These are phyloP conservation scores for Solanum piurae DNA, from an alignment of 257 asterid genomes.

Conservation along the genomic window DNA sequence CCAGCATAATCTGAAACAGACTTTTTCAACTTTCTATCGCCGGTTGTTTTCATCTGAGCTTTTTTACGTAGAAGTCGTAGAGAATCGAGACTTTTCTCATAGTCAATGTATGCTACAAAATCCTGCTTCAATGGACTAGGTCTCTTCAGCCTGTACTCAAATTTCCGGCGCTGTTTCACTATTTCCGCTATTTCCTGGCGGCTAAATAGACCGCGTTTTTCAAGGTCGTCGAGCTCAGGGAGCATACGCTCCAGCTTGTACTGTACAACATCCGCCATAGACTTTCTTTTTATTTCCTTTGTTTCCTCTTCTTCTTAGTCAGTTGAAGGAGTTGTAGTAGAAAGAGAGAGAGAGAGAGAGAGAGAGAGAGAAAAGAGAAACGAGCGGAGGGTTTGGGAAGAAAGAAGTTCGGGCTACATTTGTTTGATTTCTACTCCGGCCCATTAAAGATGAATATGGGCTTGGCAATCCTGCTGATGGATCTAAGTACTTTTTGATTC, in stretches of 20 bases:
- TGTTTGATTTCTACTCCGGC: neutral
- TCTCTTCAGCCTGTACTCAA: slow-evolving; percentile 89
- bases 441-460: neutral
- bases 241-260: slow-evolving; percentile 91
- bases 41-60: slow-evolving; percentile 18
- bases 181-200: slow-evolving; percentile 76
- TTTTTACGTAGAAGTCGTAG: slow-evolving; percentile 67
- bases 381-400: neutral
- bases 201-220: slow-evolving; percentile 63
- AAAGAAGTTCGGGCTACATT: neutral
- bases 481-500: neutral
- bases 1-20: slow-evolving; percentile 67
- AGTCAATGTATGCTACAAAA: slow-evolving; percentile 58
- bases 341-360: neutral
- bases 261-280: slow-evolving; percentile 92
- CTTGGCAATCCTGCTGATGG: neutral
- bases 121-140: slow-evolving; percentile 78
- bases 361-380: neutral
- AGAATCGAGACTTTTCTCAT: slow-evolving; percentile 68
- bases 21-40: slow-evolving; percentile 38
- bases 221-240: slow-evolving; percentile 74
- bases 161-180: slow-evolving; percentile 82
- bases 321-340: neutral
- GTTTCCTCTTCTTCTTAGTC: neutral
- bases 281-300: neutral